Base-by-base conservation (phyloP, 345 rosid species). In the Odontarrhena argentea region DNA sequence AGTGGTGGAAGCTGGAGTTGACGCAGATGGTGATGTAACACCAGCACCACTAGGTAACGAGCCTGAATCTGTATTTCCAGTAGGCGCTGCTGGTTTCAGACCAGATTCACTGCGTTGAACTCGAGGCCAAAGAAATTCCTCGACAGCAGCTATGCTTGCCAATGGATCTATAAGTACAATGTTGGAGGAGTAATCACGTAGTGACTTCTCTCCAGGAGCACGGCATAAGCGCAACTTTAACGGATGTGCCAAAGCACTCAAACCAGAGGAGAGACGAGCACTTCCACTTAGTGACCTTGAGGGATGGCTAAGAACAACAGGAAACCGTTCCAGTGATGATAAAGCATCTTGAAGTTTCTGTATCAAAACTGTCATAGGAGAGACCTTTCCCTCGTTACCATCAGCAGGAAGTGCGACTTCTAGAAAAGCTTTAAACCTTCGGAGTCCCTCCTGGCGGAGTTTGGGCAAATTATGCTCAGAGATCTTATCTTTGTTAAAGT, bases 331-430 rank as follows among this genome's bases (percentile, higher is more conserved):
- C 61, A 91, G 74, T 40, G 98, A 95, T 38, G 96, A 84, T 74
- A 95, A 71, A 57, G 98, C 96, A 84, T 86, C 83, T 77, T 95
- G 99, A 77, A 95, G 99, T 80, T 95, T 95, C 86, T 91, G 97
- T 78, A 89, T 83, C 70, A 95, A 76, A 63, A 92, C 85, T 52
- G 92, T 74, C 97, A 95, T 82, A 25, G 94, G 83, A 70, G 87
- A 76, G 40, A 46, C 71, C 76, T 67, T 70, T 58, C 78, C 81
- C 48, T 74, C 92, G 69, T 76, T 81, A 57, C 69, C 70, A 55
- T 69, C 74, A 46, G 68, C 79, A 65, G 97, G 89, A 78, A 95
- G 97, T 26, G 99, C 88, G 53, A 86, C 75, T 51, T 81, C 69
- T 30, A 91, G 78, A 76, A 95, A 95, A 36, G 85, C 85, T 76